Evolutionary conservation across 208 protist species (phyloP).

Genomic region (Endotrypanum monterogeii): DNA sequence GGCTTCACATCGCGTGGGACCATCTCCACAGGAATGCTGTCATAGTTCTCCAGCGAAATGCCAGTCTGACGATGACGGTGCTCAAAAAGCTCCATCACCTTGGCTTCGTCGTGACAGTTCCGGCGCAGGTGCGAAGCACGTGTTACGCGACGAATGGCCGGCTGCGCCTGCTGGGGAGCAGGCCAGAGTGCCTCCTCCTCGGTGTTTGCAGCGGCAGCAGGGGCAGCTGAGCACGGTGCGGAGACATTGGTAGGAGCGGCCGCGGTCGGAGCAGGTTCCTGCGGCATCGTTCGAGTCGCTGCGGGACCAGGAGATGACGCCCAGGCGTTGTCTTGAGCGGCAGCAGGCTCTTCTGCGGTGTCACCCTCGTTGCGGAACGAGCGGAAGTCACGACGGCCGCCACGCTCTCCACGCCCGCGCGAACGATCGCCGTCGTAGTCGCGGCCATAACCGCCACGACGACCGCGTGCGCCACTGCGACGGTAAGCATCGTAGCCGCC

Average conservation of each 20-base stretch:
- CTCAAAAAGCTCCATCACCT: constrained; percentile 73
- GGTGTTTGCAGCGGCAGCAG: neutral
- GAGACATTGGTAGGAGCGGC: neutral
- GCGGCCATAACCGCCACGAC: constrained; percentile 17
- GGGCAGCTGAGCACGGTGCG: neutral
- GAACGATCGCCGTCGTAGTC: constrained; percentile 23
- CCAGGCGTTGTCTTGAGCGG: constrained; percentile 25
- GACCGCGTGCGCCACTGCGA: constrained; percentile 8
- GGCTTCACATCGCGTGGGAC: constrained; percentile 73
- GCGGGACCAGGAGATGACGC: constrained; percentile 15
- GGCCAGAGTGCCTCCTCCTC: neutral
- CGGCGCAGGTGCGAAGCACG: constrained; percentile 70
- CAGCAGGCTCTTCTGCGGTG: neutral
- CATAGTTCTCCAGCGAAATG: constrained; percentile 86
- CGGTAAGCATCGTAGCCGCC: constrained; percentile 10
- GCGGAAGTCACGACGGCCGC: constrained; percentile 27
- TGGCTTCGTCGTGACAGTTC: constrained; percentile 74
- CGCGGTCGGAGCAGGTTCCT: constrained; percentile 7
- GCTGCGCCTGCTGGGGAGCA: constrained; percentile 11
- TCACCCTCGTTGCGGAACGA: constrained; percentile 26
- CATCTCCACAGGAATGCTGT: constrained; percentile 84
- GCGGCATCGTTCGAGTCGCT: neutral
- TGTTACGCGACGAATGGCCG: constrained; percentile 39
- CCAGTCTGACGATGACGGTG: constrained; percentile 76
- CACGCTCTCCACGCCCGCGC: constrained; percentile 18